phyloP scores from a whole-genome alignment of 2,329 filamentous ascomycete genomes.

The Ilyonectria sp. region DNA sequence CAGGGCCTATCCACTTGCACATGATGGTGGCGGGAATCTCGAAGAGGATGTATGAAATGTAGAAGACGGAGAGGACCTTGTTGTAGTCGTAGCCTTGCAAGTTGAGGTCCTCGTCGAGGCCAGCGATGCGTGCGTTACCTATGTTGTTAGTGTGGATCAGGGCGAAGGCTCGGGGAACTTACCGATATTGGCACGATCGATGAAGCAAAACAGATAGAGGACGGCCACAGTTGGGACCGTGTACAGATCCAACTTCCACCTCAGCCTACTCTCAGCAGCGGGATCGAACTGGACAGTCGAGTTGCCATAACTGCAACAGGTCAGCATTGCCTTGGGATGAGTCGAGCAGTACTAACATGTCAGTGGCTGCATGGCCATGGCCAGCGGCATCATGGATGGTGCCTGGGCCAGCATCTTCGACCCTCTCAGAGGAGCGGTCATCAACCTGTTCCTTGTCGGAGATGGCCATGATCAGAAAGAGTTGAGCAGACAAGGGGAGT shows the following conservation, averaged over 20 bases:
- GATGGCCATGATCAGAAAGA: constrained; percentile 33
- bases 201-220: constrained; percentile 81
- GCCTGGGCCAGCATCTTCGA: constrained; percentile 35
- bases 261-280: constrained; percentile 68
- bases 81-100: constrained; percentile 76
- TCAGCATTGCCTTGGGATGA: constrained; percentile 15
- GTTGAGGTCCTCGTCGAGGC: constrained; percentile 68
- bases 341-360: constrained; percentile 39
- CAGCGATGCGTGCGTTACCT: constrained; percentile 69
- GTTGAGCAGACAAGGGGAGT: neutral
- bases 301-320: constrained; percentile 41
- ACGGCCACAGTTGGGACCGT: constrained; percentile 77
- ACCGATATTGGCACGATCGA: constrained; percentile 83
- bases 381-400: constrained; percentile 42
- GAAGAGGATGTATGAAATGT: constrained; percentile 76
- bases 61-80: constrained; percentile 72
- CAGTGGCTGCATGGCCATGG: constrained; percentile 41
- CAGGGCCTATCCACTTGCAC: constrained; percentile 76
- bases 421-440: constrained; percentile 39
- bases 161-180: constrained; percentile 35
- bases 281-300: constrained; percentile 46
- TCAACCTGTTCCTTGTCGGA: constrained; percentile 44
- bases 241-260: constrained; percentile 76
- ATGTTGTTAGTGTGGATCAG: constrained; percentile 10
- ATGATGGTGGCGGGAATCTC: constrained; percentile 75